Evolutionary conservation across 768 basidiomycete genomes (phyloP).

Genomic region (Mycena indigotica): DNA sequence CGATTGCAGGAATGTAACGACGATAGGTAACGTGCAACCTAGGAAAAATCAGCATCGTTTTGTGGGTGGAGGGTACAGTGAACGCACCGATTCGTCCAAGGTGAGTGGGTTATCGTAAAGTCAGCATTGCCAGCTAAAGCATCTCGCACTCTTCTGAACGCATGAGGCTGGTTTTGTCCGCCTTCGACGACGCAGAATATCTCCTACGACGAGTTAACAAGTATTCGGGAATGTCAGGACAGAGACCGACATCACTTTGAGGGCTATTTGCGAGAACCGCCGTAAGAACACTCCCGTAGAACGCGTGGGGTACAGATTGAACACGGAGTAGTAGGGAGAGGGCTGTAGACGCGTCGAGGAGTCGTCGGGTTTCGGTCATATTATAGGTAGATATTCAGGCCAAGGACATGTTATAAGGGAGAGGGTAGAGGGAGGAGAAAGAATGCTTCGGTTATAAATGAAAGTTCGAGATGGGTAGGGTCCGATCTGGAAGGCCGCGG

Average conservation of each 20-base stretch:
- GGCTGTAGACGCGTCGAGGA: slow-evolving; percentile 75
- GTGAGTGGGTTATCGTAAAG: slow-evolving; percentile 68
- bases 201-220: slow-evolving; percentile 52
- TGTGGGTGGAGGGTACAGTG: slow-evolving; percentile 10
- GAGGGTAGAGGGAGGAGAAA: slow-evolving; percentile 34
- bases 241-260: slow-evolving; percentile 61
- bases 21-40: slow-evolving; percentile 79
- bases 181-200: slow-evolving; percentile 84
- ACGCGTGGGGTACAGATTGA: slow-evolving; percentile 72
- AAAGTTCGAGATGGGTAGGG: slow-evolving; percentile 33
- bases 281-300: slow-evolving; percentile 74
- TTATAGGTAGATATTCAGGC: slow-evolving; percentile 36
- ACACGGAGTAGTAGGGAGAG: slow-evolving; percentile 67
- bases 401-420: slow-evolving; percentile 58
- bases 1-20: slow-evolving; percentile 74
- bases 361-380: slow-evolving; percentile 74
- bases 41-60: slow-evolving; percentile 8
- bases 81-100: slow-evolving; percentile 83
- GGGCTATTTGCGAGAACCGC: slow-evolving; percentile 68
- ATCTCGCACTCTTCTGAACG: slow-evolving; percentile 80
- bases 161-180: slow-evolving; percentile 60
- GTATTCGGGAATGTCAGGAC: slow-evolving; percentile 5
- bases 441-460: slow-evolving; percentile 29
- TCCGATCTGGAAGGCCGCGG: slow-evolving; percentile 47
- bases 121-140: slow-evolving; percentile 66